Base-by-base conservation (phyloP, 495 filamentous ascomycete genomes). In the Lasiosphaeria hispida region DNA sequence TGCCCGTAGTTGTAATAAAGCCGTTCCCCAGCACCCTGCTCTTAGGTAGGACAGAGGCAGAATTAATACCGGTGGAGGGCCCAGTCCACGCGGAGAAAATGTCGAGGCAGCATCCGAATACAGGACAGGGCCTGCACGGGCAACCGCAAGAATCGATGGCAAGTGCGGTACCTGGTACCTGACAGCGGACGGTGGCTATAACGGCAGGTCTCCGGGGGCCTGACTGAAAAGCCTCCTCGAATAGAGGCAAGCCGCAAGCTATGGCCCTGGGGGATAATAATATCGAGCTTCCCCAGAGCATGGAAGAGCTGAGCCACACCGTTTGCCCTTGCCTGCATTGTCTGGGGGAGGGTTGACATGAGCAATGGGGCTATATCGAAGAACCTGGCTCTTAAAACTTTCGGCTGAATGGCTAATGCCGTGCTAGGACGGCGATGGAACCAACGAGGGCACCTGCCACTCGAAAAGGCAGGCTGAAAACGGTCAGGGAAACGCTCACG, bases 351-450 rank as follows among this genome's bases (percentile, higher is more conserved):
- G 59, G 59, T 63, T 17, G 60, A 62, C 62, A 58, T 17, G 56
- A 64, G 68, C 59, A 65, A 65, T 66, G 69, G 69, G 69, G 63
- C 70, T 75, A 74, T 72, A 75, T 63, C 63, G 70, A 65, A 65
- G 63, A 65, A 68, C 67, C 72, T 66, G 65, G 67, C 58, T 63
- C 68, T 71, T 71, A 71, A 58, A 65, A 72, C 70, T 75, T 68
- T 77, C 77, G 77, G 77, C 75, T 79, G 75, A 78, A 79, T 79
- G 75, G 75, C 67, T 79, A 77, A 79, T 79, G 75, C 75, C 72
- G 75, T 77, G 69, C 68, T 63, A 75, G 67, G 72, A 69, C 65
- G 65, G 69, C 60, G 67, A 71, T 68, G 72, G 74, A 70, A 74
- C 71, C 71, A 77, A 72, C 72, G 65, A 66, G 64, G 63, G 66